phyloP scores from a whole-genome alignment of 495 filamentous ascomycete genomes.

The Thermothielavioides terrestris region DNA sequence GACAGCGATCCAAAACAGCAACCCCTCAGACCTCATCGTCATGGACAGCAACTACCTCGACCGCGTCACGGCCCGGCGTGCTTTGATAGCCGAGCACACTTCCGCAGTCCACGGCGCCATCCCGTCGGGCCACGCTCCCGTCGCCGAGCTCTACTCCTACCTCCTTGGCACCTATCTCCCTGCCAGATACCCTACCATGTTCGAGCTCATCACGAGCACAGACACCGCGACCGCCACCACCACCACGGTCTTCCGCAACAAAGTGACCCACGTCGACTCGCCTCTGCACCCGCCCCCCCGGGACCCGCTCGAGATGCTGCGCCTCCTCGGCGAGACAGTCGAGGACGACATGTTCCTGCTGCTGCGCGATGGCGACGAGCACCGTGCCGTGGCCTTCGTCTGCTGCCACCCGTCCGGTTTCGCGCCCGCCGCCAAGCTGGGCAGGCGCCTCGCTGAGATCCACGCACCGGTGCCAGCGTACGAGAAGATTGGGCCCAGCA shows the following conservation, averaged over 20 bases:
- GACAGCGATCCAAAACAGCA: conserved; percentile 37
- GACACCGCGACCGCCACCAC: conserved; percentile 8
- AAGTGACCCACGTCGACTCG: conserved; percentile 35
- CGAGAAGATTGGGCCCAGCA: conserved; percentile 61
- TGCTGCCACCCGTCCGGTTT: conserved; percentile 71
- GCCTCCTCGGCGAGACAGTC: conserved; percentile 48
- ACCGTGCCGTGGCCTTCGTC: conserved; percentile 57
- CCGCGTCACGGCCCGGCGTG: conserved; percentile 46
- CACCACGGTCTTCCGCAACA: conserved; percentile 31
- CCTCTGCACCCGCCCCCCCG: conserved; percentile 30
- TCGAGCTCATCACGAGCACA: conserved; percentile 31
- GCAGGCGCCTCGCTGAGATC: conserved; percentile 52
- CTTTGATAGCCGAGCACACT: conserved; percentile 41
- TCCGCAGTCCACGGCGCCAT: conserved; percentile 39
- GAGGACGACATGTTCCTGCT: conserved; percentile 69
- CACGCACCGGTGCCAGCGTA: conserved; percentile 66
- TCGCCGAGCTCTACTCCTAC: conserved; percentile 59
- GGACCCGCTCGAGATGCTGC: conserved; percentile 30
- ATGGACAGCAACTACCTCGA: conserved; percentile 59
- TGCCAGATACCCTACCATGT: conserved; percentile 55
- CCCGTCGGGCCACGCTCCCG: conserved; percentile 38
- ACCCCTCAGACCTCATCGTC: conserved; percentile 52
- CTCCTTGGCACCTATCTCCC: conserved; percentile 57
- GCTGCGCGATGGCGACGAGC: conserved; percentile 46
- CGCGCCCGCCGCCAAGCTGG: conserved; percentile 54